phyloP scores from a whole-genome alignment of 768 basidiomycete species.

The Kwoniella newhampshirensis region DNA sequence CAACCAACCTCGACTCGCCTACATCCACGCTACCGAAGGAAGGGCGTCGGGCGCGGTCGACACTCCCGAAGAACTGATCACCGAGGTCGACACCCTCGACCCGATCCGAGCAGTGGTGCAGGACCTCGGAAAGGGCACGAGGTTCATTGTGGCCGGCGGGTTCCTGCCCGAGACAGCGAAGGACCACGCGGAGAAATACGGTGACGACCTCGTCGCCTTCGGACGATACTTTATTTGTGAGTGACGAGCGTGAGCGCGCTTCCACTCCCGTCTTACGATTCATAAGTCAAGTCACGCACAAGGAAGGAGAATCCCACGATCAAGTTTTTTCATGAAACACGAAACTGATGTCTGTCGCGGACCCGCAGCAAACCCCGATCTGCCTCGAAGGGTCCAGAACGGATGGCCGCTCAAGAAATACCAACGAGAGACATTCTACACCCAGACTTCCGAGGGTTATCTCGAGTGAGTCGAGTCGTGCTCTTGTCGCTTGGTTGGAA shows the following conservation, averaged over 20 bases:
- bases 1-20: constrained; percentile 20
- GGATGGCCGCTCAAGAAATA: constrained; percentile 10
- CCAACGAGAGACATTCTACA: constrained; percentile 16
- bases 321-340: too few species aligned
- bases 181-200: neutral
- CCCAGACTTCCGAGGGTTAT: constrained; percentile 7
- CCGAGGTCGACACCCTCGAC: constrained; percentile 3
- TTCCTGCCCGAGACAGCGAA: constrained; percentile 4
- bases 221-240: constrained; percentile 17
- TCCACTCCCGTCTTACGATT: too few species aligned
- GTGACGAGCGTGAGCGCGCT: too few species aligned
- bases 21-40: constrained; percentile 22
- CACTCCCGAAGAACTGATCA: constrained; percentile 9
- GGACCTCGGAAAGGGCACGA: neutral
- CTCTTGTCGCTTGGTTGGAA: neutral
- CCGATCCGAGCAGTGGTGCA: neutral
- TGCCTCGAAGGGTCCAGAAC: constrained; percentile 8
- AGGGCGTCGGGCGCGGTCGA: constrained; percentile 5
- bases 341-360: neutral
- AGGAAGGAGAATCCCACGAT: too few species aligned
- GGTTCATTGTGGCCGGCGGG: constrained; percentile 6
- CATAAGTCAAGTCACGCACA: too few species aligned
- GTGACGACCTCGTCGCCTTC: constrained; percentile 8
- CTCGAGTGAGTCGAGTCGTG: constrained; percentile 1
- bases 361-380: constrained; percentile 9